phyloP scores from a whole-genome alignment of 441 rosid species.

The Jatropha podagrica region DNA sequence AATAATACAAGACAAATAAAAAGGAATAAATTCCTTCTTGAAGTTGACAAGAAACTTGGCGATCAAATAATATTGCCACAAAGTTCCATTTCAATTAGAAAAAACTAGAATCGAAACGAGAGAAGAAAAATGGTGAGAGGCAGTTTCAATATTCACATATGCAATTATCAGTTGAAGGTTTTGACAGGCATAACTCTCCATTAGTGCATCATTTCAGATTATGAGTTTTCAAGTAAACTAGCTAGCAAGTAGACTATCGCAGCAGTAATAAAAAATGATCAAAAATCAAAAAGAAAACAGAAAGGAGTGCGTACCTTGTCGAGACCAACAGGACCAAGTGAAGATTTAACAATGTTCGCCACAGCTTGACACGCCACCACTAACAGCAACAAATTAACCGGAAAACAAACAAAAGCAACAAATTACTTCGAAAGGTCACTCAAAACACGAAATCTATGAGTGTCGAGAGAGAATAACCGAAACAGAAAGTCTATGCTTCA shows the following conservation, averaged over 20 bases:
- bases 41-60: not conserved
- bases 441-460: not conserved
- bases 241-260: not conserved
- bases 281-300: not conserved
- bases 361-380: conserved; percentile 98
- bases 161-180: not conserved
- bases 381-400: conserved; percentile 13
- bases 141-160: not conserved
- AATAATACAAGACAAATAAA: not conserved
- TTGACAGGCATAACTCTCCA: not conserved
- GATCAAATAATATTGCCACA: not conserved
- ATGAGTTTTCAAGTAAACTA: not conserved
- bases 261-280: not conserved
- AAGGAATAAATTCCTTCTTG: not conserved
- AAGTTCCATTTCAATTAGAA: not conserved
- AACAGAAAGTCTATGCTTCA: not conserved
- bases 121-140: not conserved
- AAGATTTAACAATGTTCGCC: conserved; percentile 92
- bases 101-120: not conserved
- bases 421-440: not conserved
- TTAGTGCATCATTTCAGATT: too few relatives aligned
- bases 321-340: conserved; percentile 97
- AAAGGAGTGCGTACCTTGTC: conserved; percentile 61
- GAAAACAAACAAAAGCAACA: conserved; percentile 9
- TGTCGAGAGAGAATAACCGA: not conserved